These are phyloP conservation scores for Zygoascus biomembranicola DNA, from an alignment of 805 yeast genomes.

Conservation along the genomic window DNA sequence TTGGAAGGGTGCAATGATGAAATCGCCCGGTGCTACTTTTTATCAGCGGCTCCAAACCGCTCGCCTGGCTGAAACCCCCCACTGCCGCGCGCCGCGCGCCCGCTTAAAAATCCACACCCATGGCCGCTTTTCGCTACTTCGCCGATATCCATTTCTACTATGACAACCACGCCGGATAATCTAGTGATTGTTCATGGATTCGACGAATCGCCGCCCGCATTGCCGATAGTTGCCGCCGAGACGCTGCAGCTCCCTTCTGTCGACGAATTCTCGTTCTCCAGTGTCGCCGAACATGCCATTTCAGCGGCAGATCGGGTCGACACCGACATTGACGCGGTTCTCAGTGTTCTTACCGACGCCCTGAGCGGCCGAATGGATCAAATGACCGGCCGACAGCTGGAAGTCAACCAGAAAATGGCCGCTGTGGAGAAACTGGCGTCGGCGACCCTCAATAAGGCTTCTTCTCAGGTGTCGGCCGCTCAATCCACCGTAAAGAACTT, in stretches of 20 bases:
- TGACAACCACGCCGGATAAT: background rate
- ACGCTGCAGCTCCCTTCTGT: background rate
- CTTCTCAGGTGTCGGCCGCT: constrained; percentile 2
- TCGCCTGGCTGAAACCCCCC: background rate
- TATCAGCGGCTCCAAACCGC: background rate
- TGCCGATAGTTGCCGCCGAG: background rate
- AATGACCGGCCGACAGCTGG: constrained; percentile 7
- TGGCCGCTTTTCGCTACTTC: too few relatives aligned
- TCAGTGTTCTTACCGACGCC: constrained; percentile 1
- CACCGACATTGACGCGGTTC: constrained; percentile 5
- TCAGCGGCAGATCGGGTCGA: background rate
- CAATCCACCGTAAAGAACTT: background rate
- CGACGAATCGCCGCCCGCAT: background rate
- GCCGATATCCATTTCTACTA: too few relatives aligned
- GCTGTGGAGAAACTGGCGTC: constrained; percentile 11
- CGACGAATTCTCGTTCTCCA: background rate
- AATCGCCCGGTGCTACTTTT: background rate
- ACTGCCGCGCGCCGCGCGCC: background rate
- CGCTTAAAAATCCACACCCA: too few relatives aligned
- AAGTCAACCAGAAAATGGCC: constrained; percentile 10
- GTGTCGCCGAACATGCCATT: background rate
- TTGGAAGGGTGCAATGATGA: background rate
- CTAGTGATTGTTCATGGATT: constrained; percentile 2
- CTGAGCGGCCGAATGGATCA: constrained; percentile 4
- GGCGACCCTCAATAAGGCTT: constrained; percentile 4